These are phyloP conservation scores for Hortiboletus campestris DNA, from an alignment of 768 basidiomycete species.

Conservation along the genomic window DNA sequence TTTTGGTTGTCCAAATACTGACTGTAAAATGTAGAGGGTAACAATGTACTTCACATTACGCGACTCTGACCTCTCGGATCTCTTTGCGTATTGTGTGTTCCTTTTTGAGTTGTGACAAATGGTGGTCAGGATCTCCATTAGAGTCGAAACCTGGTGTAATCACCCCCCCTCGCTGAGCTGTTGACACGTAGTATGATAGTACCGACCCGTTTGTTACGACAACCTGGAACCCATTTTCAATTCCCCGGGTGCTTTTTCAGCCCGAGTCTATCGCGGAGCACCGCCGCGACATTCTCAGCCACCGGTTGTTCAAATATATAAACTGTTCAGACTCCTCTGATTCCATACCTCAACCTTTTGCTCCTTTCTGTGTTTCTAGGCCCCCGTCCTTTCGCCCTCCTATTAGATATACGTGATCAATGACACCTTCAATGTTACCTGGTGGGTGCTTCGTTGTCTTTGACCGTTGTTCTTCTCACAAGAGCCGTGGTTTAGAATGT, in stretches of 20 bases:
- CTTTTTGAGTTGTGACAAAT: neutral
- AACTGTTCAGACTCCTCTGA: neutral
- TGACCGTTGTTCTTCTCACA: neutral
- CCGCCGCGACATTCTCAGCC: conserved; percentile 22
- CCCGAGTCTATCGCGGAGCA: too few relatives aligned
- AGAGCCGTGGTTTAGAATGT: conserved; percentile 51
- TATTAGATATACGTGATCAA: conserved; percentile 11
- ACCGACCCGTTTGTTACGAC: conserved; percentile 12
- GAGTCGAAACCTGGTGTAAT: neutral
- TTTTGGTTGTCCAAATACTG: neutral
- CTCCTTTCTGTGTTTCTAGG: neutral
- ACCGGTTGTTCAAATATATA: conserved; percentile 23
- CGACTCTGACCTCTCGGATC: neutral
- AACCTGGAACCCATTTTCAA: conserved; percentile 2
- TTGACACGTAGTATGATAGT: neutral
- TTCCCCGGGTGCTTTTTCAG: neutral
- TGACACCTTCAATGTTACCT: conserved; percentile 26
- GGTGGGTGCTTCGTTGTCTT: conserved; percentile 17
- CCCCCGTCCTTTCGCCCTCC: neutral
- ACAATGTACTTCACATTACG: too few relatives aligned
- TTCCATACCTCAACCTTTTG: neutral
- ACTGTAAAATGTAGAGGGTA: too few relatives aligned
- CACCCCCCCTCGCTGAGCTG: neutral
- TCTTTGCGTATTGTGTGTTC: neutral
- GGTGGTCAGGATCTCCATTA: too few relatives aligned